Evolutionary conservation across 768 basidiomycete species (phyloP), one percentile per base, ranked within the genome.

Genomic region (Naganishia randhawae): DNA sequence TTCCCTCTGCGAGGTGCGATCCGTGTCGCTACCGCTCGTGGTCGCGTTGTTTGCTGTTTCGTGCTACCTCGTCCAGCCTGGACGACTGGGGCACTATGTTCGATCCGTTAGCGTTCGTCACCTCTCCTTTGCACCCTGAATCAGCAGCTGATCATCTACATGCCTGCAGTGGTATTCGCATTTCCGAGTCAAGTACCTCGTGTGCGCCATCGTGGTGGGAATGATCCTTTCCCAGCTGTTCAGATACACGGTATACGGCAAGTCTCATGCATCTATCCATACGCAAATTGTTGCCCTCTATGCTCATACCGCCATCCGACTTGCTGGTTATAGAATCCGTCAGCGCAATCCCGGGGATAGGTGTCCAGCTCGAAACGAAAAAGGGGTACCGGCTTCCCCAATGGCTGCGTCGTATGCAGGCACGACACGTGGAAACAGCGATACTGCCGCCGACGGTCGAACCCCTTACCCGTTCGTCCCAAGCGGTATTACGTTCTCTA

Each of bases 281-380:
- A 11, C 22, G 22, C 10, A 35, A 61, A 61, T 25, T n/a, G n/a
- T n/a, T n/a, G n/a, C n/a, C n/a, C n/a, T n/a, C n/a, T 27, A 52
- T 14, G 22, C 6, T n/a, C 13, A 32, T 52, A 37, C 50, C 19
- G n/a, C 31, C 50, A n/a, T 17, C 41, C 66, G 27, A 27, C 17
- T 41, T 41, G 22, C 3, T 27, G 7, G 19, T 13, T 42, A n/a
- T 61, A 78, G 77, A 78, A 66, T 73, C 75, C 16, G 62, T 76
- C 51, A 72, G 63, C 19, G 70, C 75, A 2, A 33, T 76, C 2
- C 76, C 76, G 0, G 63, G 35, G 1, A 50, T 76, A 7, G 76
- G 76, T 27, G 41, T 76, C 13, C 76, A 76, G 52, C 69, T 76
- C 14, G 63, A 68, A 5, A 74, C 73, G 17, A 62, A 67, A 14